These are phyloP conservation scores for Mucor irregularis DNA, from an alignment of 371 early-diverging fungal species.

Conservation along the genomic window DNA sequence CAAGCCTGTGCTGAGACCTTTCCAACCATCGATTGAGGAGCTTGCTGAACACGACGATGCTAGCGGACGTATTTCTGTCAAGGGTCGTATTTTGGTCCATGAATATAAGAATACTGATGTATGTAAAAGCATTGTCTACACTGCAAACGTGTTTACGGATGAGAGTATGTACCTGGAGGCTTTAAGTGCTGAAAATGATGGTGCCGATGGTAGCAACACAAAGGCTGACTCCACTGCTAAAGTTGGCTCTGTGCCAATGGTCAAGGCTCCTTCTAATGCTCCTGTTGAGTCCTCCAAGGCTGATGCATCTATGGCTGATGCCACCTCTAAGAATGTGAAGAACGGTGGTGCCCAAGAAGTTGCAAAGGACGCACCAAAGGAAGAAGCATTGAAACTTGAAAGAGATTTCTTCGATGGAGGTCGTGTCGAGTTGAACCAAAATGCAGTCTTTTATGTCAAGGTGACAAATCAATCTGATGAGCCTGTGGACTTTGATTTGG, in stretches of 20 bases:
- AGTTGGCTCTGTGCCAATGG: background rate
- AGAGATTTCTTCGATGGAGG: slow-evolving; percentile 61
- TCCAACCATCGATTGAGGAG: slow-evolving; percentile 17
- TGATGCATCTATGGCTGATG: background rate
- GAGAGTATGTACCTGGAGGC: slow-evolving; percentile 38
- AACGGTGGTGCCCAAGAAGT: background rate
- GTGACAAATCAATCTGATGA: slow-evolving; percentile 51
- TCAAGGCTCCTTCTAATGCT: no score
- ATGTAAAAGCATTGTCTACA: slow-evolving; percentile 72
- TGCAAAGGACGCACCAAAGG: background rate
- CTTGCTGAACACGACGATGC: background rate
- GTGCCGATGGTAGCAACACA: slow-evolving; percentile 10
- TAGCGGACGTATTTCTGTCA: slow-evolving; percentile 17
- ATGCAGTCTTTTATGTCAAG: slow-evolving; percentile 58
- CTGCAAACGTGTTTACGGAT: slow-evolving; percentile 50
- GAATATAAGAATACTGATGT: slow-evolving; percentile 92
- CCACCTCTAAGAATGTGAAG: background rate
- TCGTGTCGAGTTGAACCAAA: slow-evolving; percentile 56
- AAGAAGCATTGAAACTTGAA: slow-evolving; percentile 44
- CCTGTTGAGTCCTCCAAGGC: background rate
- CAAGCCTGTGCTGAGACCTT: slow-evolving; percentile 46
- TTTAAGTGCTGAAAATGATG: slow-evolving; percentile 25
- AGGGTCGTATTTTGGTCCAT: slow-evolving; percentile 75
- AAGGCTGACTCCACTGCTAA: background rate
- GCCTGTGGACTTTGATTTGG: slow-evolving; percentile 39